phyloP scores from a whole-genome alignment of 192 early-diverging fungal species.

The Coemansia sp. region DNA sequence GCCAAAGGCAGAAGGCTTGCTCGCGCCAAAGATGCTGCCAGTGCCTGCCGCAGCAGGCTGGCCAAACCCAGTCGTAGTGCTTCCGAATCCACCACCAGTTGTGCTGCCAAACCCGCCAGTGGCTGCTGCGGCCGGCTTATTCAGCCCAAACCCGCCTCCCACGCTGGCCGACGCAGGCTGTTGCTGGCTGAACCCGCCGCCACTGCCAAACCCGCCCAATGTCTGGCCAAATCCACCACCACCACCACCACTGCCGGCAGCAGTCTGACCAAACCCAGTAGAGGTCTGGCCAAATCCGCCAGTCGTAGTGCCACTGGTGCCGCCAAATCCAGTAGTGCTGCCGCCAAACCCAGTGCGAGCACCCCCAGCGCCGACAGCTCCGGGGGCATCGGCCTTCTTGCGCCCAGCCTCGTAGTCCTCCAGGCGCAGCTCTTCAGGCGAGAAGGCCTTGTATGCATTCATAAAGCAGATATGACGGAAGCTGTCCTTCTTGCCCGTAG shows the following conservation, averaged over 20 bases:
- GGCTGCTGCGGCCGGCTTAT: not conserved
- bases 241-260: too few species aligned
- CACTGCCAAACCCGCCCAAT: slow-evolving; percentile 5
- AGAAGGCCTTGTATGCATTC: slow-evolving; percentile 83
- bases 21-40: slow-evolving; percentile 46
- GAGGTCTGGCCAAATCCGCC: slow-evolving; percentile 37
- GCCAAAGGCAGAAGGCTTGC: slow-evolving; percentile 51
- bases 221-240: slow-evolving; percentile 4
- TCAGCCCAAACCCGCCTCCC: slow-evolving; percentile 10
- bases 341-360: slow-evolving; percentile 46
- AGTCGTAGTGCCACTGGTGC: not conserved
- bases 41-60: slow-evolving; percentile 21
- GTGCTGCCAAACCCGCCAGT: slow-evolving; percentile 17
- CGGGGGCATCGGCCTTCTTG: slow-evolving; percentile 55
- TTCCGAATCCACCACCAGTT: slow-evolving; percentile 17
- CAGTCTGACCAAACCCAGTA: slow-evolving; percentile 32
- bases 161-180: slow-evolving; percentile 3
- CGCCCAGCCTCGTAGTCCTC: slow-evolving; percentile 88
- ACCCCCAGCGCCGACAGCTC: slow-evolving; percentile 24
- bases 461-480: slow-evolving; percentile 81
- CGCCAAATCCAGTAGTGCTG: slow-evolving; percentile 27
- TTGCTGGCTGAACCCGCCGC: slow-evolving; percentile 22
- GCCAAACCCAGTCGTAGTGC: slow-evolving; percentile 32
- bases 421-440: slow-evolving; percentile 87
- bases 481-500: slow-evolving; percentile 62